Conservation (phyloP, 176 grass and related monocot genomes). For the Lolium multiflorum region DNA sequence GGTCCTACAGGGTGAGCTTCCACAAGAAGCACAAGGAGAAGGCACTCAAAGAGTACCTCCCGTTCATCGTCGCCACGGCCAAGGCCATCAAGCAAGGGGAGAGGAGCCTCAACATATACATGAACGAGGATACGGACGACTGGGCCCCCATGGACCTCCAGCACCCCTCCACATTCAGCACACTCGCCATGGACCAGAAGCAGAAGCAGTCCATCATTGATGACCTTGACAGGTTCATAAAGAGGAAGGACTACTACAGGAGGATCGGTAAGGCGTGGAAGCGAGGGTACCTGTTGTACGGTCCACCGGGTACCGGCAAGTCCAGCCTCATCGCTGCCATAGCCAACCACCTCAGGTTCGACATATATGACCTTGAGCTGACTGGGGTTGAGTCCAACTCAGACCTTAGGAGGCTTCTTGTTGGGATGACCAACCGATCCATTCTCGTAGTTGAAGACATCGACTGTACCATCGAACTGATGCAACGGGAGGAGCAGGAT, state of each 20-base stretch:
- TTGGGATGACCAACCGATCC: slow-evolving; percentile 61
- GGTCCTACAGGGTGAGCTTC: slow-evolving; percentile 66
- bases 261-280: slow-evolving; percentile 92
- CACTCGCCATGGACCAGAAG: slow-evolving; percentile 70
- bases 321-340: slow-evolving; percentile 97
- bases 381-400: slow-evolving; percentile 65
- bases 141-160: slow-evolving; percentile 75
- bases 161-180: slow-evolving; percentile 79
- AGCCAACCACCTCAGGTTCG: slow-evolving; percentile 80
- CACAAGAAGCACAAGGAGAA: slow-evolving; percentile 74
- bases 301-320: slow-evolving; percentile 91
- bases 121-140: slow-evolving; percentile 49
- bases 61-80: slow-evolving; percentile 59
- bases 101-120: slow-evolving; percentile 57
- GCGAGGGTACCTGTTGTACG: slow-evolving; percentile 80
- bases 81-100: slow-evolving; percentile 63
- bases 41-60: slow-evolving; percentile 71
- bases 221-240: slow-evolving; percentile 68
- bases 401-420: slow-evolving; percentile 62
- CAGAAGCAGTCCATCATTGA: slow-evolving; percentile 68
- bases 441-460: slow-evolving; percentile 94
- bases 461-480: slow-evolving; percentile 66
- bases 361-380: slow-evolving; percentile 89
- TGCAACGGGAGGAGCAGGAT: slow-evolving; percentile 45
- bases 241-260: slow-evolving; percentile 90